Evolutionary conservation across 2,329 filamentous ascomycete genomes (phyloP).

Genomic region (Beauveria scarabaeidicola): DNA sequence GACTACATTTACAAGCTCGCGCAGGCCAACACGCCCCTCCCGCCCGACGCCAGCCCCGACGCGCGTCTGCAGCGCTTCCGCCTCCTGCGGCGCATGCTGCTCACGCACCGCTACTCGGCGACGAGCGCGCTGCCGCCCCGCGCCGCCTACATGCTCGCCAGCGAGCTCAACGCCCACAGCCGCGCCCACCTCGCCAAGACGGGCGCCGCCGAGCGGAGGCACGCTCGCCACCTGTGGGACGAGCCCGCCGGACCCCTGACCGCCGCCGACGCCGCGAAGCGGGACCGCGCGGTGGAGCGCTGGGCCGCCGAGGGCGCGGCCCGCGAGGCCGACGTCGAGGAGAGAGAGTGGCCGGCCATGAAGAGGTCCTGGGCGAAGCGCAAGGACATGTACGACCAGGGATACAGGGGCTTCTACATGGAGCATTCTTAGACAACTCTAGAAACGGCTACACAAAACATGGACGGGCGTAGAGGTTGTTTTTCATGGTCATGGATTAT

Average conservation of each 20-base stretch:
- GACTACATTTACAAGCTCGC: constrained; percentile 5
- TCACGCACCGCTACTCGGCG: background rate
- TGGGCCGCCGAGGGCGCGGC: background rate
- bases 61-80: background rate
- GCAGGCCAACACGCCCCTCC: background rate
- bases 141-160: constrained; percentile 3
- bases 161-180: constrained; percentile 1
- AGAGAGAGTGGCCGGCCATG: background rate
- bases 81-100: background rate
- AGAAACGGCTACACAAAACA: background rate
- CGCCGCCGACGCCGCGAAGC: background rate
- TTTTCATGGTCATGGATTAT: background rate
- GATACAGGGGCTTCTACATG: background rate
- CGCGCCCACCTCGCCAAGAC: background rate
- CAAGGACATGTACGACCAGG: background rate
- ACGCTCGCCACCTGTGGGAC: constrained; percentile 2
- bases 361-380: background rate
- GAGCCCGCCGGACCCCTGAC: background rate
- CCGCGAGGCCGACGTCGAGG: background rate
- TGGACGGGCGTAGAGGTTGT: background rate
- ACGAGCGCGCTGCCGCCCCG: background rate
- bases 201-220: background rate
- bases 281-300: background rate
- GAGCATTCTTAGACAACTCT: background rate
- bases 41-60: background rate